Percentiles rank a stretch among this genome's conserved stretches.
phyloP scores from a whole-genome alignment of 2,329 filamentous ascomycete genomes.

The Fusarium dlaminii region DNA sequence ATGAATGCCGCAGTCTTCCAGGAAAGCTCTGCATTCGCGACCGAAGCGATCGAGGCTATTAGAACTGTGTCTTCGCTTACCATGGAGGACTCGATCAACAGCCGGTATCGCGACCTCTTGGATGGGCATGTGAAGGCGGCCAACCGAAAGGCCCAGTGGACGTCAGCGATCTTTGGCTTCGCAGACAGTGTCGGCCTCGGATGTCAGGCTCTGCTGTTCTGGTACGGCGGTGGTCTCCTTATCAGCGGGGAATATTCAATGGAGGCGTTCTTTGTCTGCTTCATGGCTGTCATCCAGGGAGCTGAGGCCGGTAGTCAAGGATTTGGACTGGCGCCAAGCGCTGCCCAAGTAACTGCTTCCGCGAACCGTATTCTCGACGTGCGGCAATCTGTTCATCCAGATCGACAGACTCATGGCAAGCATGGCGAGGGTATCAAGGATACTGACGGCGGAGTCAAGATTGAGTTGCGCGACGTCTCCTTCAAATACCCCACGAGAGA shows the following conservation, averaged over 20 bases:
- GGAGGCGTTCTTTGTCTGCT: conserved; percentile 63
- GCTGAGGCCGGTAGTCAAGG: conserved; percentile 52
- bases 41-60: conserved; percentile 69
- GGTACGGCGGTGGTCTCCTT: conserved; percentile 52
- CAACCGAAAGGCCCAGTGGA: conserved; percentile 45
- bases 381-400: conserved; percentile 3
- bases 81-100: conserved; percentile 65
- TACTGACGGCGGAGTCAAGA: conserved; percentile 59
- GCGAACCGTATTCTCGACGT: conserved; percentile 45
- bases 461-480: conserved; percentile 64
- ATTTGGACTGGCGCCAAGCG: conserved; percentile 27
- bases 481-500: conserved; percentile 70
- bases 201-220: conserved; percentile 64
- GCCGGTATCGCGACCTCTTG: conserved; percentile 50
- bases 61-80: conserved; percentile 70
- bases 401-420: neutral
- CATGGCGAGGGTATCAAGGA: conserved; percentile 46
- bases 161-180: conserved; percentile 47
- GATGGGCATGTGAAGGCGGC: conserved; percentile 47
- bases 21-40: conserved; percentile 69
- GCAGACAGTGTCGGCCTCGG: conserved; percentile 50
- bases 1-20: conserved; percentile 67
- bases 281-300: conserved; percentile 61
- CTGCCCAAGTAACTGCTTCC: conserved; percentile 32
- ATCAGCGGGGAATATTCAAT: conserved; percentile 46